A percentile compares a stretch with the other conserved stretches of the same genome.
Conservation (phyloP, 495 filamentous ascomycete genomes). For the Podospora anserina region DNA sequence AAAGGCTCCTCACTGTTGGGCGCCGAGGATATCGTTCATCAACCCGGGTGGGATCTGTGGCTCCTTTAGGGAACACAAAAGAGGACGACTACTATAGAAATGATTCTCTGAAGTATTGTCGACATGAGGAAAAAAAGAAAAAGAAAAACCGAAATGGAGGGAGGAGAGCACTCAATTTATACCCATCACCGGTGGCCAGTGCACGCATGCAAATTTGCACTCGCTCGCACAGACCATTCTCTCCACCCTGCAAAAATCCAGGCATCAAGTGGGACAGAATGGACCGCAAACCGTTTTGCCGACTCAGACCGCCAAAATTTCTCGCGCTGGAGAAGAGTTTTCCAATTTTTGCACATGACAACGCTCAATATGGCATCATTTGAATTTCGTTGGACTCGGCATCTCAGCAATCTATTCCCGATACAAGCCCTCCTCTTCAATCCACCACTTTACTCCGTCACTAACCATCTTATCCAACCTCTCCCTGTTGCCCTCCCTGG, state of each 20-base stretch:
- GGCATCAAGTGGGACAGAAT: conserved; percentile 9
- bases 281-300: conserved; percentile 31
- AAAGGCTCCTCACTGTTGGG: conserved; percentile 55
- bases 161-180: conserved; percentile 31
- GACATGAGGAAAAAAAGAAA: conserved; percentile 49
- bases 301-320: conserved; percentile 35
- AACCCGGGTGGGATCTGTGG: conserved; percentile 62
- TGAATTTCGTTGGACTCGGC: background rate
- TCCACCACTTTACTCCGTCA: conserved; percentile 58
- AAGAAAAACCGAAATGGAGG: conserved; percentile 28
- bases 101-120: conserved; percentile 80
- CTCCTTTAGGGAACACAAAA: conserved; percentile 74
- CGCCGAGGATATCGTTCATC: conserved; percentile 58
- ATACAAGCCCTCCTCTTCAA: conserved; percentile 53
- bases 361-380: background rate
- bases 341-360: background rate
- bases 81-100: conserved; percentile 84
- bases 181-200: conserved; percentile 35
- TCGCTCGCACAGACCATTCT: conserved; percentile 3
- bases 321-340: background rate
- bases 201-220: conserved; percentile 41
- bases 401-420: conserved; percentile 10
- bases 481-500: conserved; percentile 48
- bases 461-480: conserved; percentile 63
- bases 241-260: background rate